Percentiles rank a stretch among this genome's conserved stretches.
phyloP scores from a whole-genome alignment of 148 eudicot genomes.

The Rhododendron henanense region DNA sequence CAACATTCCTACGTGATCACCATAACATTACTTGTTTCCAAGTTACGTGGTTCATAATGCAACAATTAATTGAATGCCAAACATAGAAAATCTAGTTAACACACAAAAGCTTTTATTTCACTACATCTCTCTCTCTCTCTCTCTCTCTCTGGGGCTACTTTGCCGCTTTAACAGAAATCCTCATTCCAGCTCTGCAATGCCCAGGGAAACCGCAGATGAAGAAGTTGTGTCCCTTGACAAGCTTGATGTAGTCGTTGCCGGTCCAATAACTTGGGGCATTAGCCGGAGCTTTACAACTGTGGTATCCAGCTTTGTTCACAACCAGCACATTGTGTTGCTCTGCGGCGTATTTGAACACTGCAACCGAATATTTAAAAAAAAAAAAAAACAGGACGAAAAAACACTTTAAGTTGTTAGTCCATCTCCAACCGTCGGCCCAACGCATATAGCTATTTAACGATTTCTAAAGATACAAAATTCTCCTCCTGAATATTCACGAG shows the following conservation, averaged over 20 bases:
- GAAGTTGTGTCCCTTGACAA: conserved; percentile 48
- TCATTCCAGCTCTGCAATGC: conserved; percentile 56
- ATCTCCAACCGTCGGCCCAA: background rate
- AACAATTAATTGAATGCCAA: background rate
- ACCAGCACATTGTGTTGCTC: conserved; percentile 37
- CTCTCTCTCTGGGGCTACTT: conserved; percentile 8
- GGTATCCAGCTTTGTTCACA: conserved; percentile 28
- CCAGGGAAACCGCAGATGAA: conserved; percentile 53
- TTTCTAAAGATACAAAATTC: no score
- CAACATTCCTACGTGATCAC: no score
- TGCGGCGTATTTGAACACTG: conserved; percentile 45
- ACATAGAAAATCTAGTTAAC: background rate
- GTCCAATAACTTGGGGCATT: conserved; percentile 29
- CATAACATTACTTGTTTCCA: no score
- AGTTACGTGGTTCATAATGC: no score
- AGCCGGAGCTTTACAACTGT: conserved; percentile 26
- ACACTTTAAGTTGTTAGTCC: background rate
- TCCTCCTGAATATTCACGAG: no score
- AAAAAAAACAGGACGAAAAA: background rate
- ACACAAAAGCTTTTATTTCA: no score
- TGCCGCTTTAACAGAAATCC: conserved; percentile 41
- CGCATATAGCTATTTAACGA: background rate
- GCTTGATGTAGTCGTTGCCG: conserved; percentile 43
- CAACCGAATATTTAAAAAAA: background rate
- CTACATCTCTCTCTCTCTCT: background rate